Percentiles rank a stretch among this genome's conserved stretches.
These are phyloP conservation scores for Microdochium nivale DNA, from an alignment of 2,329 filamentous ascomycete species.

Conservation along the genomic window DNA sequence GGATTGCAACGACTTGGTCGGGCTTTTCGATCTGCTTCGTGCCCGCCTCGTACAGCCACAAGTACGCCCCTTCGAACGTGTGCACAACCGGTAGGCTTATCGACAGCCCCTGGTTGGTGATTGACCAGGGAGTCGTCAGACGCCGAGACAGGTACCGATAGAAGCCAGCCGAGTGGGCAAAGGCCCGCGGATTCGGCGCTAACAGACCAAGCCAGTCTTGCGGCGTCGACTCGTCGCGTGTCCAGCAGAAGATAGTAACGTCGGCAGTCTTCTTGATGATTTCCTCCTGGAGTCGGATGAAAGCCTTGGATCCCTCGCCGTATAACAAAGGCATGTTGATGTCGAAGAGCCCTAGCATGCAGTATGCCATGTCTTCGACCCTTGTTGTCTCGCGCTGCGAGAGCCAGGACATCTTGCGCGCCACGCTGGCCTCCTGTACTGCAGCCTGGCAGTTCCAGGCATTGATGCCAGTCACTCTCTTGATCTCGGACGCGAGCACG, in stretches of 20 bases:
- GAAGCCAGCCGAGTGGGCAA: neutral
- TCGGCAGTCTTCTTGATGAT: neutral
- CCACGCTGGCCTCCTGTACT: neutral
- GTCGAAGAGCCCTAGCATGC: conserved; percentile 3
- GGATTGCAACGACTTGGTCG: neutral
- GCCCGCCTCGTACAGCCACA: neutral
- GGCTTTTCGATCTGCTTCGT: neutral
- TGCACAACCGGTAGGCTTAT: neutral
- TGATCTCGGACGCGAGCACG: neutral
- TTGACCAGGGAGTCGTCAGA: neutral
- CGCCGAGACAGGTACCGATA: neutral
- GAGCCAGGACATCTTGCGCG: conserved; percentile 4
- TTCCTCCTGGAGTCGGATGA: neutral
- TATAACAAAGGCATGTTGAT: conserved; percentile 6
- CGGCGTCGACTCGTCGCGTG: neutral
- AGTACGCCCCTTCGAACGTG: neutral
- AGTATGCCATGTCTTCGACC: conserved; percentile 4
- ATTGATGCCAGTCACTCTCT: neutral
- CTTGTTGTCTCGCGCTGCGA: neutral
- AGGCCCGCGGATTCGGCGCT: neutral
- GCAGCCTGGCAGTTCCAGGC: neutral
- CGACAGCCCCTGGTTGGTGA: neutral
- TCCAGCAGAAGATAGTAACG: neutral
- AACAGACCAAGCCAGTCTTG: neutral
- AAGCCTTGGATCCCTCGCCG: conserved; percentile 3